Evolutionary conservation across 2,329 filamentous ascomycete species (phyloP).

Genomic region (Cladosporium sp.): DNA sequence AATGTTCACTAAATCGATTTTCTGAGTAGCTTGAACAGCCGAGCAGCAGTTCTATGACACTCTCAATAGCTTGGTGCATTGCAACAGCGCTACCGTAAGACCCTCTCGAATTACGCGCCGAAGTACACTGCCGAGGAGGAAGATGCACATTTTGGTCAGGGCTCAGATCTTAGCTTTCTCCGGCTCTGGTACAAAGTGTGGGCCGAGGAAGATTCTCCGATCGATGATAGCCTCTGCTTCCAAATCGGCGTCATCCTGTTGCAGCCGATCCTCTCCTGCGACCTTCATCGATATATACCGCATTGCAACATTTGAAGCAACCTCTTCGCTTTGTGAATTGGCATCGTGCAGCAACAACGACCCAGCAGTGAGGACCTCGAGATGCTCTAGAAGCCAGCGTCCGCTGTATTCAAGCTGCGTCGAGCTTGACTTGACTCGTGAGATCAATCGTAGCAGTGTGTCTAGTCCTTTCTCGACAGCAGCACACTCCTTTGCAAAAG

Average conservation of each 20-base stretch:
- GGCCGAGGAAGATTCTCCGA: background rate
- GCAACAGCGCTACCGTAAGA: no score
- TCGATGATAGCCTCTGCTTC: conserved; percentile 1
- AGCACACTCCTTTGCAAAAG: background rate
- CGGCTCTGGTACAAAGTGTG: background rate
- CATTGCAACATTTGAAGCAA: background rate
- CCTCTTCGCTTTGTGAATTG: background rate
- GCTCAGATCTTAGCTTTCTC: background rate
- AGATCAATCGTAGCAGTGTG: background rate
- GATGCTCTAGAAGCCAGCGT: conserved; percentile 6
- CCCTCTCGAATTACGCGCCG: no score
- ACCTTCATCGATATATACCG: background rate
- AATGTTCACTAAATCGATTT: no score
- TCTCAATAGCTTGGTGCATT: no score
- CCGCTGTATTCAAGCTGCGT: conserved; percentile 4
- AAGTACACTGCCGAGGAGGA: no score
- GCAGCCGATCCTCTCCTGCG: background rate
- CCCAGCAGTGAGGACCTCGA: background rate
- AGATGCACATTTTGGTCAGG: background rate
- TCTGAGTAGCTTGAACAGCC: no score
- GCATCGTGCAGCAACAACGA: background rate
- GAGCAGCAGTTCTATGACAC: no score
- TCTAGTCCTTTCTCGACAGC: background rate
- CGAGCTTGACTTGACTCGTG: background rate
- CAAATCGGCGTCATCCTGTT: background rate